Evolutionary conservation across 208 protist genomes (phyloP).

Genomic region (Leishmania mexicana): DNA sequence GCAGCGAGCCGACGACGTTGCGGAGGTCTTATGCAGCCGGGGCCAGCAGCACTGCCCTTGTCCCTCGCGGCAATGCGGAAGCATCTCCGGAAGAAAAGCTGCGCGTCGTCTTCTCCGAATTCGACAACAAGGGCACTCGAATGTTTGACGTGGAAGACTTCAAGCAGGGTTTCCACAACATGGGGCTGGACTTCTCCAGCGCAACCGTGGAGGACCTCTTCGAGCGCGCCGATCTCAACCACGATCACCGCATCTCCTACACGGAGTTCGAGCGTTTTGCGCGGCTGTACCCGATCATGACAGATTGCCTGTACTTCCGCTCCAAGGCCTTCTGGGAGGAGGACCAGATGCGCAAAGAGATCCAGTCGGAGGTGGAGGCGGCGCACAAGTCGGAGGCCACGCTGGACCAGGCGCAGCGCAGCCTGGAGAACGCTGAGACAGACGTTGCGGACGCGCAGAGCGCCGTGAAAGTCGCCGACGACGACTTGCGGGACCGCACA

Average conservation of each 20-base stretch:
- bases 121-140: constrained; percentile 81
- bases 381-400: constrained; percentile 61
- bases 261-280: constrained; percentile 92
- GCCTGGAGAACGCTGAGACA: constrained; percentile 52
- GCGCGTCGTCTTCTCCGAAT: constrained; percentile 87
- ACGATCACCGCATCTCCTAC: constrained; percentile 83
- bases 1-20: constrained; percentile 45
- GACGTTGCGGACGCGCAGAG: constrained; percentile 67
- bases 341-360: constrained; percentile 84
- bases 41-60: constrained; percentile 52
- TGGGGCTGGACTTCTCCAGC: constrained; percentile 85
- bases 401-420: constrained; percentile 62
- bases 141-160: constrained; percentile 85
- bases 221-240: constrained; percentile 83
- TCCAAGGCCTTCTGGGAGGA: constrained; percentile 93
- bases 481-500: constrained; percentile 76
- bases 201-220: constrained; percentile 92
- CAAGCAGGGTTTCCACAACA: constrained; percentile 76
- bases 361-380: constrained; percentile 77
- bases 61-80: constrained; percentile 52
- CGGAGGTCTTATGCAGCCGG: constrained; percentile 37
- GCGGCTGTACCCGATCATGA: constrained; percentile 90
- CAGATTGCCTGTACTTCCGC: constrained; percentile 90
- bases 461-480: constrained; percentile 66
- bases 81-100: constrained; percentile 88